Evolutionary conservation across 352 stramenopile species (phyloP), one percentile per base, ranked within the genome.

Genomic region (Thraustotheca clavata): DNA sequence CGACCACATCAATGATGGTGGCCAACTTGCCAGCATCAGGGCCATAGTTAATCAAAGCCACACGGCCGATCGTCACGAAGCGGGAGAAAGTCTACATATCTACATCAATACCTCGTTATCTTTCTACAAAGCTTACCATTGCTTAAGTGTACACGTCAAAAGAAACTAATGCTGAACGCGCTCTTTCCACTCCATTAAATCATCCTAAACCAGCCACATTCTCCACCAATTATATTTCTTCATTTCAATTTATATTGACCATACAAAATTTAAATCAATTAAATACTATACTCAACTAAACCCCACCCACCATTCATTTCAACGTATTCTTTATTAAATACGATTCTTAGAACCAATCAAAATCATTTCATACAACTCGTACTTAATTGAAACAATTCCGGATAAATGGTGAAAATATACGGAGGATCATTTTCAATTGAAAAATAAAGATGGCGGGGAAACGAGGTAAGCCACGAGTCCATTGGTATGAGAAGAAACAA

Each of bases 1-100:
- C 96, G 50, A 99, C 94, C 62, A 99, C 96, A 78, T 99, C 97
- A 76, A 99, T 97, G 81, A 99, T 99, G 57, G 94, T 98, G 72
- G 86, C 91, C 61, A 99, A 90, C 85, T 99, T 99, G 74, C 97
- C 97, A 48, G 85, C 79, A 68, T 98, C 88, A 43, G 93, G 91
- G 76, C 97, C 97, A 74, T 99, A 99, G 89, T 99, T 99, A 73
- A 99, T 94, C 43, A 99, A 79, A 75, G 94, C 94, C 60, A 99
- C 92, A 74, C 97, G 96, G 79, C 97, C 97, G 75, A 99, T 95
- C 83, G 98, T 94, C 73, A 99, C 97, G 80, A 98, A 99, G 83
- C 96, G 94, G 76, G 86, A 97, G 83, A 99, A 99, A 82, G 88
- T 94, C 93, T 97, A 71, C 40, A n/a, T 54, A 1, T 16, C n/a